Percentiles rank a stretch among this genome's conserved stretches.
These are phyloP conservation scores for Amaranthus tricolor DNA, from an alignment of 179 eudicot genomes.

Conservation along the genomic window DNA sequence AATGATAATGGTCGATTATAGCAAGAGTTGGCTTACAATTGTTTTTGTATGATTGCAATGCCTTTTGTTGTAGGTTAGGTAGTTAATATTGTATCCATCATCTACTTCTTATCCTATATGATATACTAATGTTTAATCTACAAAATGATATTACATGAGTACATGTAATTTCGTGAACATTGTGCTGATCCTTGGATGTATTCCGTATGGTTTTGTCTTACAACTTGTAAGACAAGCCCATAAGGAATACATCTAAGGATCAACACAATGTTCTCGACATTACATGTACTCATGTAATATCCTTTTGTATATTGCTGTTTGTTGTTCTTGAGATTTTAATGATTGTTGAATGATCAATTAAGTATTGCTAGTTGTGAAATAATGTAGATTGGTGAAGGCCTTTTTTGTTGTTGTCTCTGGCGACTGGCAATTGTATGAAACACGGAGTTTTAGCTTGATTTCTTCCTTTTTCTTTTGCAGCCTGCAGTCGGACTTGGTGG, in stretches of 20 bases:
- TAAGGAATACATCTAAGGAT: too few relatives aligned
- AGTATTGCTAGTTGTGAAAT: background rate
- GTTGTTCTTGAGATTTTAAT: background rate
- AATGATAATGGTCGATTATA: background rate
- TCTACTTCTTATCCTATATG: background rate
- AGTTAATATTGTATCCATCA: background rate
- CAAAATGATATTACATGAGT: too few relatives aligned
- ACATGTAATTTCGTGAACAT: background rate
- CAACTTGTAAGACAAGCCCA: too few relatives aligned
- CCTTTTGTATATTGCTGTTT: background rate
- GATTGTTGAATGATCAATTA: background rate
- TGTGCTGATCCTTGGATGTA: background rate
- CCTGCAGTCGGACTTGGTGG: constrained; percentile 39
- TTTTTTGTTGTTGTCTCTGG: background rate
- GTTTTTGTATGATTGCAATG: constrained; percentile 5
- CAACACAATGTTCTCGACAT: too few relatives aligned
- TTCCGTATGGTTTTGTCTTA: too few relatives aligned
- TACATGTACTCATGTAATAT: too few relatives aligned
- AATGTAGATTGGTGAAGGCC: background rate
- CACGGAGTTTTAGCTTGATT: background rate
- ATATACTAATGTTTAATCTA: background rate
- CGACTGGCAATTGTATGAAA: constrained; percentile 3
- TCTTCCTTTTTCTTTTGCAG: constrained; percentile 36
- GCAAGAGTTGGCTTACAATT: background rate
- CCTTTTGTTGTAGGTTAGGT: background rate